Evolutionary conservation across 805 yeast genomes (phyloP).

Genomic region (Scheffersomyces coipomensis): DNA sequence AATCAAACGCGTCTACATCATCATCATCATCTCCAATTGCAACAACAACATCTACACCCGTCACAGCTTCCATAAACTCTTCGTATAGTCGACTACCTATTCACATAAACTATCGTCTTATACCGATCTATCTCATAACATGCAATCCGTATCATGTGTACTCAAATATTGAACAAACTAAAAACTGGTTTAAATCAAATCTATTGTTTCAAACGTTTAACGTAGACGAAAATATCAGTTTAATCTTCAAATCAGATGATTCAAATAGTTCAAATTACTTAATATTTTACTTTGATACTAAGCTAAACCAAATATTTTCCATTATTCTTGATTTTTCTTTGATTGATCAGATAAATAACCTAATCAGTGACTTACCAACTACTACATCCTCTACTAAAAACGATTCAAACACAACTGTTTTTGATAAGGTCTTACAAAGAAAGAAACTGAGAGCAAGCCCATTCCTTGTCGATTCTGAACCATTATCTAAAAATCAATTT

Average conservation of each 20-base stretch:
- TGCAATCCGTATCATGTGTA: conserved; percentile 19
- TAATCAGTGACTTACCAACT: too few relatives aligned
- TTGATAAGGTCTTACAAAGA: conserved; percentile 34
- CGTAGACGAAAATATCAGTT: conserved; percentile 12
- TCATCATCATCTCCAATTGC: too few relatives aligned
- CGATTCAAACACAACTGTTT: conserved; percentile 9
- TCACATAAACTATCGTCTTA: conserved; percentile 14
- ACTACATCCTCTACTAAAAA: too few relatives aligned
- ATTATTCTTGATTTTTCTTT: conserved; percentile 4
- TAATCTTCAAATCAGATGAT: conserved; percentile 14
- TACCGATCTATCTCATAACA: conserved; percentile 24
- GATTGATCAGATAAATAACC: conserved; percentile 2
- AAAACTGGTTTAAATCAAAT: conserved; percentile 17
- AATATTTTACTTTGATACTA: conserved; percentile 21
- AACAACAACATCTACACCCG: too few relatives aligned
- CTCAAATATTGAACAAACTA: conserved; percentile 15
- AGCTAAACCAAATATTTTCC: conserved; percentile 1
- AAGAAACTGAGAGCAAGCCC: conserved; percentile 19
- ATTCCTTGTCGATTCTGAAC: conserved; percentile 7
- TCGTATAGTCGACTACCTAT: conserved; percentile 4
- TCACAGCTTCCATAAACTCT: not conserved
- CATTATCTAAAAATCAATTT: too few relatives aligned
- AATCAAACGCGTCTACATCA: not conserved
- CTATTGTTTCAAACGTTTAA: conserved; percentile 9
- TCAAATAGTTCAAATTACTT: conserved; percentile 14